A percentile compares a stretch with the other conserved stretches of the same genome.
These are phyloP conservation scores for Epichloe sibirici DNA, from an alignment of 2,329 filamentous ascomycete genomes.

Conservation along the genomic window DNA sequence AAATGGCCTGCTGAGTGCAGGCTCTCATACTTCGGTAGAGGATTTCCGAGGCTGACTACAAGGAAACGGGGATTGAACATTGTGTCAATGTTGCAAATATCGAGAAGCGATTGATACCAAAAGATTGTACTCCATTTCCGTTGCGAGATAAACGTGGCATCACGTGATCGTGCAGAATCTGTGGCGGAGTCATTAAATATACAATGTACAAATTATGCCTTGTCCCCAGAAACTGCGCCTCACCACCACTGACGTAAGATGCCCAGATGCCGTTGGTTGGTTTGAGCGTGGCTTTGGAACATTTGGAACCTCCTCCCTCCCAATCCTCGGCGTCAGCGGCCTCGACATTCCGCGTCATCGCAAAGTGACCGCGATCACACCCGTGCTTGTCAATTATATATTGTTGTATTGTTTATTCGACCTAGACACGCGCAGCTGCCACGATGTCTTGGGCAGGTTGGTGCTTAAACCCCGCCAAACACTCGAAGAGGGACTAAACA, in stretches of 20 bases:
- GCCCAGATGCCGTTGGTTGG: slow-evolving; percentile 8
- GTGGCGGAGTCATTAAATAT: slow-evolving; percentile 6
- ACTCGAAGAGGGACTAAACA: slow-evolving; percentile 15
- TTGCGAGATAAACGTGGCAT: slow-evolving; percentile 11
- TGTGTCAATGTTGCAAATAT: slow-evolving; percentile 2
- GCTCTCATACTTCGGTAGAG: slow-evolving; percentile 59
- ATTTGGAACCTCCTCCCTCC: neutral
- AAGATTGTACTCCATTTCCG: neutral
- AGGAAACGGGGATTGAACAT: slow-evolving; percentile 47
- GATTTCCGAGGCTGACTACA: slow-evolving; percentile 81
- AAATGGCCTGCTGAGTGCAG: slow-evolving; percentile 83
- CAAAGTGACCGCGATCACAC: neutral
- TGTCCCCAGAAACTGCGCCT: slow-evolving; percentile 4
- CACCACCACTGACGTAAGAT: slow-evolving; percentile 13
- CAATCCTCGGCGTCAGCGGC: neutral
- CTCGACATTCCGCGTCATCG: neutral
- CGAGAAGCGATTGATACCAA: neutral
- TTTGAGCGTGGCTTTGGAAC: slow-evolving; percentile 21
- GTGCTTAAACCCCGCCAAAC: slow-evolving; percentile 17
- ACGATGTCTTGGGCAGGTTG: slow-evolving; percentile 62
- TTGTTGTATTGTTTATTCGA: neutral
- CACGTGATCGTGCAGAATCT: slow-evolving; percentile 15
- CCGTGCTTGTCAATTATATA: neutral
- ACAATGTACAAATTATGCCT: neutral
- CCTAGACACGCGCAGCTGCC: slow-evolving; percentile 12